These are phyloP conservation scores for Saccharomycopsis phalli DNA, from an alignment of 1,139 yeast genomes.

Conservation along the genomic window DNA sequence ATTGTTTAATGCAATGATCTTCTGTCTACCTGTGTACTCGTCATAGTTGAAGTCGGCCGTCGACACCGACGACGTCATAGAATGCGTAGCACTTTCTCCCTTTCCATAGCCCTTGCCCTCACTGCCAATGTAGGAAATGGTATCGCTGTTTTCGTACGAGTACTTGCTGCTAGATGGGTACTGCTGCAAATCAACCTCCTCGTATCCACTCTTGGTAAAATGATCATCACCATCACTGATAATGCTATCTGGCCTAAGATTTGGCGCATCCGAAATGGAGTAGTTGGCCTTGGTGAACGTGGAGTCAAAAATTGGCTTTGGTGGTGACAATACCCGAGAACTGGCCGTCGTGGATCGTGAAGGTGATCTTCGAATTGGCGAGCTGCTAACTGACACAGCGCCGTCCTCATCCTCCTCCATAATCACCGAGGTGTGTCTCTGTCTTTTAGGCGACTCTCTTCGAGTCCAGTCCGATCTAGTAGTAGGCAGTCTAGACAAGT, in stretches of 20 bases:
- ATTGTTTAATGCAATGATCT: conserved; percentile 24
- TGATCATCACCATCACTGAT: conserved; percentile 24
- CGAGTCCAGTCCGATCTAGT: conserved; percentile 50
- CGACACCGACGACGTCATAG: conserved; percentile 24
- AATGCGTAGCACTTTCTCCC: conserved; percentile 23
- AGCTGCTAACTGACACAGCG: conserved; percentile 21
- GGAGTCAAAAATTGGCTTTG: conserved; percentile 57
- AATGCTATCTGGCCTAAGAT: conserved; percentile 21
- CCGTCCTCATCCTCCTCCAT: conserved; percentile 27
- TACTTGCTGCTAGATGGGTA: conserved; percentile 3
- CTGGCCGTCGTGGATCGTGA: conserved; percentile 31
- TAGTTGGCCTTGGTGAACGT: conserved; percentile 50
- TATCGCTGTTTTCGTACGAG: conserved; percentile 15
- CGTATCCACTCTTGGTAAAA: conserved; percentile 4
- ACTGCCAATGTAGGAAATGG: conserved; percentile 15
- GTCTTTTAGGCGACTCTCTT: conserved; percentile 59
- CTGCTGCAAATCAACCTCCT: conserved; percentile 4
- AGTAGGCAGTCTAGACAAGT: conserved; percentile 26
- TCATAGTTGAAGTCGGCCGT: conserved; percentile 26
- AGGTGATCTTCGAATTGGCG: conserved; percentile 30
- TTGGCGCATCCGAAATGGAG: conserved; percentile 19
- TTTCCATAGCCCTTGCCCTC: conserved; percentile 13
- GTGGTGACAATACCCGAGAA: conserved; percentile 49
- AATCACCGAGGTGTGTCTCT: conserved; percentile 39
- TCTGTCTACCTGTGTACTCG: conserved; percentile 23